Evolutionary conservation across 345 rosid species (phyloP), one percentile per base, ranked within the genome.

Genomic region (Psidium guajava): DNA sequence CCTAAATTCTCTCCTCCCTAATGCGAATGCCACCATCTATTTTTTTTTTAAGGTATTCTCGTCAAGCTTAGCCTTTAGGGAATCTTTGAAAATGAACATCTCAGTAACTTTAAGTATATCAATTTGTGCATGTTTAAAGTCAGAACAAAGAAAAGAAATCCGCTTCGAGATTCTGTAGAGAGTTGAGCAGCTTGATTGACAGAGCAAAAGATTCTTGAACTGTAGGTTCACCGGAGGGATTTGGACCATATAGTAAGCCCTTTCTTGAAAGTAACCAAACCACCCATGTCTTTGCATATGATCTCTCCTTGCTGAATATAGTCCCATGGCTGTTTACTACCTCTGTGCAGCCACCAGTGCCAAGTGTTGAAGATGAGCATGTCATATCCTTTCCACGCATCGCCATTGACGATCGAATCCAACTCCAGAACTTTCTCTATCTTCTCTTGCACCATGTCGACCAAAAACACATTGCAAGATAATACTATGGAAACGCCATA

Each of bases 261-360:
- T 84, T 84, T 83, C 87, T 86, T 86, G 52, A 89, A 94, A 54
- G 96, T 95, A 49, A 83, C 87, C 81, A 90, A 80, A 47, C 96
- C 93, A 73, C 92, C 92, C 96, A 93, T 94, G 85, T 94, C 96
- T 50, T 91, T 87, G 58, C 12, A 82, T 55, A 90, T 82, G 22
- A 84, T 85, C 16, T 84, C 86, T 85, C 90, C 94, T 40, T 56
- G 83, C 88, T 88, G 87, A 57, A 92, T 87, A 86, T 88, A 94
- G 56, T 94, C 91, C 96, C 96, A 94, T 86, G 94, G 93, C 81
- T 94, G 93, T 73, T 86, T 82, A 11, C 92, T 91, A 77, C 93
- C 96, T 81, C 53, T 90, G 52, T 93, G 96, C 57, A 90, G 90
- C 94, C 95, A 94, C 96, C 96, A 93, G 82, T 94, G 96, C 95